Evolutionary conservation across 129 eudicot genomes (phyloP).

Genomic region (Pseudognaphalium luteoalbum): DNA sequence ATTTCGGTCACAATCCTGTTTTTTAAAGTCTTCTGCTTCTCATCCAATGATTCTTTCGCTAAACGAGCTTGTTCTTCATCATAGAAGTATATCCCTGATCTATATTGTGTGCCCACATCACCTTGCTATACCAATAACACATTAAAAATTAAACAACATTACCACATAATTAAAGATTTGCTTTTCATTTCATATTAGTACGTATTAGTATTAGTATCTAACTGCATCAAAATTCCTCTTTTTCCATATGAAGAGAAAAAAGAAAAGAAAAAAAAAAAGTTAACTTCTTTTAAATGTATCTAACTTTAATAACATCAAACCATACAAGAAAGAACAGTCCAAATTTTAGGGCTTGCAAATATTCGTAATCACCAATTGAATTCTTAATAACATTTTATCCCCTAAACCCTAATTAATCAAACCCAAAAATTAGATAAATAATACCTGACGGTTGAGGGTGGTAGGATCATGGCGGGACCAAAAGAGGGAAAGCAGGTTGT

Average conservation of each 20-base stretch:
- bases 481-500: conserved; percentile 61
- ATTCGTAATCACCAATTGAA: neutral
- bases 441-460: conserved; percentile 90
- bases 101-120: conserved; percentile 87
- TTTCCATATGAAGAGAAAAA: neutral
- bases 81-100: conserved; percentile 91
- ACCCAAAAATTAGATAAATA: neutral
- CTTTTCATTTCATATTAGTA: neutral
- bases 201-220: too few species aligned
- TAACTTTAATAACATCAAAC: too few species aligned
- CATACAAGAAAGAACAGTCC: neutral
- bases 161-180: neutral
- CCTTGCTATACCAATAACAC: conserved; percentile 44
- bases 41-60: conserved; percentile 66
- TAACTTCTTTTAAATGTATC: neutral
- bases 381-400: neutral
- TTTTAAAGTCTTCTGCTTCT: conserved; percentile 45
- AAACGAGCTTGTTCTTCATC: conserved; percentile 59
- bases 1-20: conserved; percentile 67
- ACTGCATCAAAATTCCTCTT: neutral
- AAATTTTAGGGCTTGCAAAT: neutral
- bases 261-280: neutral
- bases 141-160: neutral
- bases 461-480: conserved; percentile 97
- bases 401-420: neutral